Evolutionary conservation across 805 yeast species (phyloP).

Genomic region (Barnettozyma wickerhamii): DNA sequence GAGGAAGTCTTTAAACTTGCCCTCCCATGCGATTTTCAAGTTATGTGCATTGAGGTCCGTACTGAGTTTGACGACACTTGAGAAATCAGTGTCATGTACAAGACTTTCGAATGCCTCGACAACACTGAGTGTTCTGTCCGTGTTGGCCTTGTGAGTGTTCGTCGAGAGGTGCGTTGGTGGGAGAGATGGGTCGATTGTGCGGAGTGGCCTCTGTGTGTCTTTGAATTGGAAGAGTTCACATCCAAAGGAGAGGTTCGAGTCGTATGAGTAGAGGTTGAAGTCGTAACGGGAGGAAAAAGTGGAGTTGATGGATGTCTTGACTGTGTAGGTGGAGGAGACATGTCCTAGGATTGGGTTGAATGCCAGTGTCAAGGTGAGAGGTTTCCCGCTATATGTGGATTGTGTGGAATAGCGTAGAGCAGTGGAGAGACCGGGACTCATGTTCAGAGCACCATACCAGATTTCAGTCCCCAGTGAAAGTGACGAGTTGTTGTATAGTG

Average conservation of each 20-base stretch:
- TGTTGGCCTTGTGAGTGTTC: slow-evolving; percentile 30
- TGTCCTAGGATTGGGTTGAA: slow-evolving; percentile 90
- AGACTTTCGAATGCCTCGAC: slow-evolving; percentile 48
- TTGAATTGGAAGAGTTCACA: slow-evolving; percentile 70
- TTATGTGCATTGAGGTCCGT: slow-evolving; percentile 62
- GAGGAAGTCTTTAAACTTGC: slow-evolving; percentile 74
- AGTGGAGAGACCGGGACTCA: slow-evolving; percentile 87
- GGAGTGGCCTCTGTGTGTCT: slow-evolving; percentile 7
- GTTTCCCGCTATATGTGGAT: slow-evolving; percentile 83
- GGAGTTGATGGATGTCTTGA: slow-evolving; percentile 68
- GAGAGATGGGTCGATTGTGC: slow-evolving; percentile 25
- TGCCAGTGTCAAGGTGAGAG: slow-evolving; percentile 81
- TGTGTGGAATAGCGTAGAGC: slow-evolving; percentile 83
- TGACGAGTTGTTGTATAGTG: slow-evolving; percentile 55
- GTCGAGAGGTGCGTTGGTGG: no score
- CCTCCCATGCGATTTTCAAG: slow-evolving; percentile 79
- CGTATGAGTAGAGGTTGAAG: slow-evolving; percentile 86
- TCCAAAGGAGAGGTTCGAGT: slow-evolving; percentile 82
- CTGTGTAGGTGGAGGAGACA: slow-evolving; percentile 80
- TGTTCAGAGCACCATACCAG: slow-evolving; percentile 80
- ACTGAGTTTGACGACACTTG: slow-evolving; percentile 69
- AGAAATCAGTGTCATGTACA: slow-evolving; percentile 50
- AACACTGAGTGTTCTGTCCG: slow-evolving; percentile 27
- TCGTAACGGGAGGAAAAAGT: slow-evolving; percentile 83
- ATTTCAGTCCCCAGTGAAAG: slow-evolving; percentile 78